Evolutionary conservation across 345 rosid species (phyloP), one percentile per base, ranked within the genome.

Genomic region (Erucastrum elatum): DNA sequence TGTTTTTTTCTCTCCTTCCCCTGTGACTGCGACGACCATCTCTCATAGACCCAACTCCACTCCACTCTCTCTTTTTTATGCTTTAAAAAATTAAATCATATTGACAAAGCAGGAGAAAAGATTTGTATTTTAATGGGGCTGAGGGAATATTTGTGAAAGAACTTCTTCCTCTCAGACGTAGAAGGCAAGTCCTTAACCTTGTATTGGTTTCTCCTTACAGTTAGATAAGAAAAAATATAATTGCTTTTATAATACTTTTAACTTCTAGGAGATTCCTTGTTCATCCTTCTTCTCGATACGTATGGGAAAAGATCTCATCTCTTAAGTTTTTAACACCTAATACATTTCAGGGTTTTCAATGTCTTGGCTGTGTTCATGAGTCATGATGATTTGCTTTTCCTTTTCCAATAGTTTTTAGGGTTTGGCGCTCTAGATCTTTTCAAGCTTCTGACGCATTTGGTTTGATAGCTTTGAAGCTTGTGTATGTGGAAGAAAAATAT

Each of bases 1-100:
- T 82, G 83, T 85, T 80, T 59, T 58, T 81, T 60, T 84, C 33
- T 59, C 44, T 65, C 39, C 60, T 76, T 82, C 82, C 72, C 75
- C 70, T 80, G 70, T 46, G 51, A 68, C 77, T 71, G 80, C 61
- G 79, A 63, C 75, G 78, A 56, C 81, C 76, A 75, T 35, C 17
- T 55, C 74, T 13, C 12, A 65, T 3, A 75, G 8, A 74, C 71
- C 61, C 39, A 68, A 67, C 74, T 76, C 61, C 61, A 68, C 62
- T 68, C 46, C 80, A 68, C 80, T 61, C 37, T 33, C 74, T 68
- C 83, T 34, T 66, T 71, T 69, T 70, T 61, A 49, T 78, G 73
- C 77, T 79, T 59, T 9, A 4, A 4, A 29, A 35, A 7, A 7
- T 7, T 35, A 35, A 68, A 29, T 68, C 37, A 8, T 4, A 1